These are phyloP conservation scores for Parasitella parasitica DNA, from an alignment of 371 early-diverging fungal species.

Conservation along the genomic window DNA sequence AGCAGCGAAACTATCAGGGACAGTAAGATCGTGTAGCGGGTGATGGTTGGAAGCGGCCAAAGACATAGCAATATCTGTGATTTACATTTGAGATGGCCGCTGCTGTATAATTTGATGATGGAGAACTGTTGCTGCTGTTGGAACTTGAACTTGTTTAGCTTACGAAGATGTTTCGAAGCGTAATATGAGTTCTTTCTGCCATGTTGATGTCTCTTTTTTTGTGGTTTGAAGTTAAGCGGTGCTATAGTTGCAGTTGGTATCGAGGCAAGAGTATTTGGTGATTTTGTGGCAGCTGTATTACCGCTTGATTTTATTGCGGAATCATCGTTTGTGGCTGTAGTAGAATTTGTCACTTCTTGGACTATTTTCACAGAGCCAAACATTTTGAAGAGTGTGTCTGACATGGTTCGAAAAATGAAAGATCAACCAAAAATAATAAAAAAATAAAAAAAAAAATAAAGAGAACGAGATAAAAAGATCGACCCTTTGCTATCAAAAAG, in stretches of 20 bases:
- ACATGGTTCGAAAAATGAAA: too few species aligned
- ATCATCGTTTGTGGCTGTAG: not conserved
- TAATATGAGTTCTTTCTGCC: slow-evolving; percentile 26
- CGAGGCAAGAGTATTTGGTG: not conserved
- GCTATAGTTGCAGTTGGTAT: not conserved
- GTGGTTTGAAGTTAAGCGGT: not conserved
- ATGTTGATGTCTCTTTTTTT: not conserved
- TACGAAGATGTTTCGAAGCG: slow-evolving; percentile 11
- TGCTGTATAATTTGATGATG: slow-evolving; percentile 6
- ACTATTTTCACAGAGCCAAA: slow-evolving; percentile 26
- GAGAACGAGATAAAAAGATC: too few species aligned
- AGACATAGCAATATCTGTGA: slow-evolving; percentile 26
- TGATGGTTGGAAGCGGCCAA: slow-evolving; percentile 35
- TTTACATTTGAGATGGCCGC: slow-evolving; percentile 4
- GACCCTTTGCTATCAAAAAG: not conserved
- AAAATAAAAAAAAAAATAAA: not conserved
- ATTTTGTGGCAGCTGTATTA: not conserved
- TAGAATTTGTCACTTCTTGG: slow-evolving; percentile 22
- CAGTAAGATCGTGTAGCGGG: slow-evolving; percentile 26
- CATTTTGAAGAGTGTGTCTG: slow-evolving; percentile 25
- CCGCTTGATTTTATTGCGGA: not conserved
- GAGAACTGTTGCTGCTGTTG: slow-evolving; percentile 5
- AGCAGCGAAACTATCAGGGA: slow-evolving; percentile 24
- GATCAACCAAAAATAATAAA: not conserved
- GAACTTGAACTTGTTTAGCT: slow-evolving; percentile 17